Evolutionary conservation across 352 stramenopile genomes (phyloP).

Genomic region (Phytophthora hybrid): DNA sequence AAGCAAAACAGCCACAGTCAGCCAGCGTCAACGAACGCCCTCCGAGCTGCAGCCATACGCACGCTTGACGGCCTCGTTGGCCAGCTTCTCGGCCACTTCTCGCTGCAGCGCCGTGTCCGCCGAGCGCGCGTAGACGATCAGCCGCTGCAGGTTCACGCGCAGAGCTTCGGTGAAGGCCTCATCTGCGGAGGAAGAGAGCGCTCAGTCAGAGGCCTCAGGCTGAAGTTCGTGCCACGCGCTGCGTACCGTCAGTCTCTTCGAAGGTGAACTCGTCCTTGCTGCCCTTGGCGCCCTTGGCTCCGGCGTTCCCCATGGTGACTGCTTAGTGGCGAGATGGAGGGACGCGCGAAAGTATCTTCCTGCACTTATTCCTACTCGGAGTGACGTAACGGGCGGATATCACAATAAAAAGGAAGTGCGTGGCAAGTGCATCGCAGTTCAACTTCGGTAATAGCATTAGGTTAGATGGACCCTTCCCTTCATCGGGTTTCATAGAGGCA

Average conservation of each 20-base stretch:
- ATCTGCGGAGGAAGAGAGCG: slow-evolving; percentile 48
- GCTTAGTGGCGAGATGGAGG: background rate
- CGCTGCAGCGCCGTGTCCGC: slow-evolving; percentile 90
- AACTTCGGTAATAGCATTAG: background rate
- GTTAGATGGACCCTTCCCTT: background rate
- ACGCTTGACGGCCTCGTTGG: slow-evolving; percentile 96
- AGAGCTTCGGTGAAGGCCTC: slow-evolving; percentile 90
- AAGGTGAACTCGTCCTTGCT: slow-evolving; percentile 88
- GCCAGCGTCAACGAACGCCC: background rate
- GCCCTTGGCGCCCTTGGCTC: slow-evolving; percentile 58
- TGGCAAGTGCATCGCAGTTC: background rate
- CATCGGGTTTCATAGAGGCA: background rate
- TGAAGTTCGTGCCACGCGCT: background rate
- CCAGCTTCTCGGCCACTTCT: slow-evolving; percentile 94
- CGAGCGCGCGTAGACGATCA: slow-evolving; percentile 94
- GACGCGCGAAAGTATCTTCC: slow-evolving; percentile 5
- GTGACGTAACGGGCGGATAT: background rate
- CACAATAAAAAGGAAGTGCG: background rate
- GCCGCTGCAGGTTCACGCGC: slow-evolving; percentile 89
- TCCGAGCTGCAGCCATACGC: slow-evolving; percentile 16
- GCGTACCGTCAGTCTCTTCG: slow-evolving; percentile 67
- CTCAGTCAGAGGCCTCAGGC: background rate
- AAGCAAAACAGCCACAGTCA: background rate
- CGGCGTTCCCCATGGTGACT: slow-evolving; percentile 60
- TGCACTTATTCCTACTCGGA: background rate